Conservation (phyloP, 345 rosid genomes). For the Eutrema japonicum region DNA sequence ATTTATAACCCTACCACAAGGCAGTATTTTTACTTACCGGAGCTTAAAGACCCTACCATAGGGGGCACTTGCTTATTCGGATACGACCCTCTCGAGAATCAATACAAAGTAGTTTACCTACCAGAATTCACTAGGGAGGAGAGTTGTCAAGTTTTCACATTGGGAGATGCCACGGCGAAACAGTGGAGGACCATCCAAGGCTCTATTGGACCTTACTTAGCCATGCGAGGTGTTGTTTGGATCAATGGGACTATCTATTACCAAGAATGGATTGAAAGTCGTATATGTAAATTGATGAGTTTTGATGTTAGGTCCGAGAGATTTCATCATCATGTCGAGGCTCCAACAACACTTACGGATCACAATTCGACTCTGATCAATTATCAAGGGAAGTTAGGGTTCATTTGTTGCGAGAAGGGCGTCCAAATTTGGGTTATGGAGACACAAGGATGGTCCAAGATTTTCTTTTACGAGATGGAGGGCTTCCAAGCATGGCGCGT, state of each 20-base stretch:
- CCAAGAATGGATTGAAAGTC: neutral
- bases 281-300: neutral
- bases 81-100: neutral
- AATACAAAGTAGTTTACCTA: neutral
- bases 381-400: constrained; percentile 18
- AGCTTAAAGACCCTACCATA: too few relatives aligned
- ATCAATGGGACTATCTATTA: neutral
- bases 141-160: neutral
- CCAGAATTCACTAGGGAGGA: neutral
- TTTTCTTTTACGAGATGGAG: neutral
- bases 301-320: constrained; percentile 5
- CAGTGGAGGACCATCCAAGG: neutral
- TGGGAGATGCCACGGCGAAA: neutral
- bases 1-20: too few relatives aligned
- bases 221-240: neutral
- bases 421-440: neutral
- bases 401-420: neutral
- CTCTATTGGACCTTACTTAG: neutral
- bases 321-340: neutral
- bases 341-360: constrained; percentile 3
- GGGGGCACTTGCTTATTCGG: too few relatives aligned
- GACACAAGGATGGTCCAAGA: neutral
- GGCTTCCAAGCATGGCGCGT: neutral
- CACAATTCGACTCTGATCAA: neutral
- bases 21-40: too few relatives aligned